phyloP scores from a whole-genome alignment of 352 stramenopile species.

The Phytophthora fragariaefolia region DNA sequence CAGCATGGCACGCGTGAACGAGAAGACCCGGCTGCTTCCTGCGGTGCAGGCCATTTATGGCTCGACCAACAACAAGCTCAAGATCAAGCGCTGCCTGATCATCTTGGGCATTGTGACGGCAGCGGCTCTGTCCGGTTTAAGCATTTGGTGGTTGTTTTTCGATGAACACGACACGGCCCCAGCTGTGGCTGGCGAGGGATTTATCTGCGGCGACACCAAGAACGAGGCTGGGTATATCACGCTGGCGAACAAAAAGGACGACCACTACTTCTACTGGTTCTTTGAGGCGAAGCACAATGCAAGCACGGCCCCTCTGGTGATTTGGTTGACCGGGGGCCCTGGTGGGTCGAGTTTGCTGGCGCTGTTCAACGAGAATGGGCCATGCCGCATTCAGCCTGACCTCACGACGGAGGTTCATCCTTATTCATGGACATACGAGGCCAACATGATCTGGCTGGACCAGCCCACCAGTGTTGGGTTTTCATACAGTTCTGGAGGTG shows the following conservation, averaged over 20 bases:
- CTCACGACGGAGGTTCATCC: slow-evolving; percentile 47
- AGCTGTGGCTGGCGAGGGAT: neutral
- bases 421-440: slow-evolving; percentile 57
- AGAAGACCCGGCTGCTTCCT: slow-evolving; percentile 24
- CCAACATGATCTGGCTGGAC: slow-evolving; percentile 67
- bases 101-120: slow-evolving; percentile 16
- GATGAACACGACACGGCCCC: neutral
- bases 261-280: slow-evolving; percentile 78
- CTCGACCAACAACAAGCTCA: slow-evolving; percentile 24
- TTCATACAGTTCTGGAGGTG: slow-evolving; percentile 32
- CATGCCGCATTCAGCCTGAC: slow-evolving; percentile 47
- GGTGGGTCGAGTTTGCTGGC: slow-evolving; percentile 56
- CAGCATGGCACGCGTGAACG: slow-evolving; percentile 6
- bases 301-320: slow-evolving; percentile 44
- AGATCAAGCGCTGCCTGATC: slow-evolving; percentile 28
- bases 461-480: slow-evolving; percentile 55
- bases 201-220: slow-evolving; percentile 3
- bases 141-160: slow-evolving; percentile 5
- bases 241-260: slow-evolving; percentile 61
- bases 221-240: slow-evolving; percentile 50
- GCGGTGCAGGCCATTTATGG: slow-evolving; percentile 28
- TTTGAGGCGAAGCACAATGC: slow-evolving; percentile 50
- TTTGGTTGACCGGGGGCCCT: slow-evolving; percentile 68
- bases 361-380: slow-evolving; percentile 61
- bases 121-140: neutral